A percentile compares a stretch with the other conserved stretches of the same genome.
phyloP scores from a whole-genome alignment of 1,139 yeast genomes.

The Scheffersomyces segobiensis region DNA sequence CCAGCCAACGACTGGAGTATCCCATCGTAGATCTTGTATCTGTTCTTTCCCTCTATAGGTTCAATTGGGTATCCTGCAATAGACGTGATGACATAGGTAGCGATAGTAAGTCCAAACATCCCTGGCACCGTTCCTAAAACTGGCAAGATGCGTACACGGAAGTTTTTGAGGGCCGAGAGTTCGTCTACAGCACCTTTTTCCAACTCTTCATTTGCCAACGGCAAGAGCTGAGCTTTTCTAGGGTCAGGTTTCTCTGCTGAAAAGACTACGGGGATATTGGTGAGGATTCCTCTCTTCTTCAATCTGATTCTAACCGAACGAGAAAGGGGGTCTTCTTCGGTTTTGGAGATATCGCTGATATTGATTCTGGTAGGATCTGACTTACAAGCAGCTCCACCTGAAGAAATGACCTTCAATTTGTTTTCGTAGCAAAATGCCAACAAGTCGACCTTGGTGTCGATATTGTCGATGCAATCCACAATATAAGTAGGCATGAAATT shows the following conservation, averaged over 20 bases:
- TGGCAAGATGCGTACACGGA: constrained; percentile 90
- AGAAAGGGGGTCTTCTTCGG: constrained; percentile 95
- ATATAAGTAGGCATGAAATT: constrained; percentile 67
- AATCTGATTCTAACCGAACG: constrained; percentile 82
- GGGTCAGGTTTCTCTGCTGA: constrained; percentile 97
- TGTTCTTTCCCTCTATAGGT: constrained; percentile 87
- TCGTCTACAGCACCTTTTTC: constrained; percentile 84
- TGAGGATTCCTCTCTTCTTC: constrained; percentile 70
- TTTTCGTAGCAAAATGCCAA: constrained; percentile 68
- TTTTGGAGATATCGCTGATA: constrained; percentile 44
- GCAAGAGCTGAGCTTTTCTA: constrained; percentile 81
- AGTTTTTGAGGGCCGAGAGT: constrained; percentile 81
- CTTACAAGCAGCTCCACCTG: constrained; percentile 94
- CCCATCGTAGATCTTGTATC: constrained; percentile 81
- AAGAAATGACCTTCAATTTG: constrained; percentile 67
- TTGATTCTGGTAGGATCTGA: constrained; percentile 50
- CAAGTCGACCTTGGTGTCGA: constrained; percentile 91
- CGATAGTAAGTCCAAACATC: constrained; percentile 87
- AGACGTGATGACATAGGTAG: constrained; percentile 76
- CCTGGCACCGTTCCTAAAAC: constrained; percentile 97
- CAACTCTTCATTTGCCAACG: constrained; percentile 76
- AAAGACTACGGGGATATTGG: constrained; percentile 84
- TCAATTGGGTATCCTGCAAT: constrained; percentile 88
- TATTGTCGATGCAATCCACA: constrained; percentile 93
- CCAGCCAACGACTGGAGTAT: constrained; percentile 82